phyloP scores from a whole-genome alignment of 495 filamentous ascomycete species.

The Podospora sp. region DNA sequence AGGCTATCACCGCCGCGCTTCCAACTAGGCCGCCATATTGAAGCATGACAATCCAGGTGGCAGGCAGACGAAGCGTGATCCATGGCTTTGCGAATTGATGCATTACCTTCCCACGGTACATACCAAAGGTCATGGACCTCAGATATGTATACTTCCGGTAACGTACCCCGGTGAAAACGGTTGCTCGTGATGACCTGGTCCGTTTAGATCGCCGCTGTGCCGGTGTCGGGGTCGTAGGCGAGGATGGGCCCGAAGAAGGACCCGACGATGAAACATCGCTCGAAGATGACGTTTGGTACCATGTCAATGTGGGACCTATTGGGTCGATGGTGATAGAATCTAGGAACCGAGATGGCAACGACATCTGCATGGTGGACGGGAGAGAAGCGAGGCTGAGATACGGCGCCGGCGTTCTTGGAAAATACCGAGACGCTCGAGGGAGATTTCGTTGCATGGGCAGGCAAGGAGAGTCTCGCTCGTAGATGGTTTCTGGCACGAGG shows the following conservation, averaged over 20 bases:
- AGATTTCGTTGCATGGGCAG: slow-evolving; percentile 26
- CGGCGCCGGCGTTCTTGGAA: slow-evolving; percentile 19
- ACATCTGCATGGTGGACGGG: slow-evolving; percentile 31
- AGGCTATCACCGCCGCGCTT: slow-evolving; percentile 31
- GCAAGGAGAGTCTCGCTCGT: slow-evolving; percentile 34
- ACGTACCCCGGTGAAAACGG: background rate
- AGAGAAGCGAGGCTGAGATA: slow-evolving; percentile 29
- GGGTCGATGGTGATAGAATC: slow-evolving; percentile 8
- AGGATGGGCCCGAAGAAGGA: background rate
- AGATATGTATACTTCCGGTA: slow-evolving; percentile 28
- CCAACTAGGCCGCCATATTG: slow-evolving; percentile 38
- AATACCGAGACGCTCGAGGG: slow-evolving; percentile 25
- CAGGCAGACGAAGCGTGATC: slow-evolving; percentile 30
- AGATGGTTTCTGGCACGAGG: slow-evolving; percentile 60
- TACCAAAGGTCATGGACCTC: slow-evolving; percentile 25
- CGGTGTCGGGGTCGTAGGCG: background rate
- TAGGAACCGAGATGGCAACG: slow-evolving; percentile 31
- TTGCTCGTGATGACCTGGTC: slow-evolving; percentile 13
- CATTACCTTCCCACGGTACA: slow-evolving; percentile 22
- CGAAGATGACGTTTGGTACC: slow-evolving; percentile 26
- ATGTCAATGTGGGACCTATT: slow-evolving; percentile 16
- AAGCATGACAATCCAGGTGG: slow-evolving; percentile 32
- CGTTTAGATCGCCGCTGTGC: slow-evolving; percentile 8
- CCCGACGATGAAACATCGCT: slow-evolving; percentile 15
- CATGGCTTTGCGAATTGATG: slow-evolving; percentile 34